phyloP scores from a whole-genome alignment of 495 filamentous ascomycete species.

The Jackrogersella multiformis region DNA sequence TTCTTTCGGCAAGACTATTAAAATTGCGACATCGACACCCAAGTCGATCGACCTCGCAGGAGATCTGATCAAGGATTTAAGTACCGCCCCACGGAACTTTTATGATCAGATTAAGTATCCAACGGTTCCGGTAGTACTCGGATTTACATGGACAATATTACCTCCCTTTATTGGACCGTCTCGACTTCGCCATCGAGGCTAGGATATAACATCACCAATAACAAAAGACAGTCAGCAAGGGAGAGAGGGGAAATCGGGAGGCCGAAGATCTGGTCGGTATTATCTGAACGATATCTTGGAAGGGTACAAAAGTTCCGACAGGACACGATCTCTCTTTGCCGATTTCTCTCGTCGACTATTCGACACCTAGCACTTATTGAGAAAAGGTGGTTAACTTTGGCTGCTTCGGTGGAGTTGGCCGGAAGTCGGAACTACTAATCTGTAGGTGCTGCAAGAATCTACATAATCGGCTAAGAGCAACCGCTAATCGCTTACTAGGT shows the following conservation, averaged over 20 bases:
- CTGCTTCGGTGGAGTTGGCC: conserved; percentile 28
- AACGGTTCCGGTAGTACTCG: not conserved
- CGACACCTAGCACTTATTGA: conserved; percentile 27
- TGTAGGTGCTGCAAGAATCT: conserved; percentile 22
- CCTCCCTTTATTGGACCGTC: conserved; percentile 28
- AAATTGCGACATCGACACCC: conserved; percentile 14
- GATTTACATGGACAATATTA: conserved; percentile 31
- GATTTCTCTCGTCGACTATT: conserved; percentile 25
- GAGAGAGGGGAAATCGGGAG: conserved; percentile 11
- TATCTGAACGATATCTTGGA: conserved; percentile 31
- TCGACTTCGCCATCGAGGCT: conserved; percentile 18
- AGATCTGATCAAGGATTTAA: conserved; percentile 38
- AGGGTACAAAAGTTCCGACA: conserved; percentile 37
- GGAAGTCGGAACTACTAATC: conserved; percentile 33
- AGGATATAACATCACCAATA: not conserved
- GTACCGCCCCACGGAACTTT: conserved; percentile 7
- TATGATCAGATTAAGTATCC: conserved; percentile 3
- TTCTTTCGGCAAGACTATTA: conserved; percentile 10
- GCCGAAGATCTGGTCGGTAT: conserved; percentile 24
- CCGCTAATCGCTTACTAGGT: conserved; percentile 18
- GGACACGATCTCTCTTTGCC: conserved; percentile 31
- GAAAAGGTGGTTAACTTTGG: conserved; percentile 23
- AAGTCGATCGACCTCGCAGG: conserved; percentile 26
- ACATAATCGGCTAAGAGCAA: conserved; percentile 30
- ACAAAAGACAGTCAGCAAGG: conserved; percentile 12